Conservation (phyloP, 2,329 filamentous ascomycete species). For the Penicillium sp. region DNA sequence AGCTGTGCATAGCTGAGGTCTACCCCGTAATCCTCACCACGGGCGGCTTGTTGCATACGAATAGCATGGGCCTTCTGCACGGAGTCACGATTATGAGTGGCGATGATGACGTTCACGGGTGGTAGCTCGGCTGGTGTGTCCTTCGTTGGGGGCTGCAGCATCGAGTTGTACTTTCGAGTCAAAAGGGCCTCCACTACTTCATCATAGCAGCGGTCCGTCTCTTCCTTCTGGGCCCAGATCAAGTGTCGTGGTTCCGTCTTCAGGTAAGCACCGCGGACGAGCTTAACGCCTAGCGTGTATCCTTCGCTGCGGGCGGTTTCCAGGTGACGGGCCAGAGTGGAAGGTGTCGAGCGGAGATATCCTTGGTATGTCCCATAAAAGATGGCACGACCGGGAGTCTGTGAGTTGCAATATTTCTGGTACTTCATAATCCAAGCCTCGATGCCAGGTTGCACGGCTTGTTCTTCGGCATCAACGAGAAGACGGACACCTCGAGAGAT, state of each 20-base stretch:
- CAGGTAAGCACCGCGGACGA: slow-evolving; percentile 52
- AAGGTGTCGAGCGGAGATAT: slow-evolving; percentile 47
- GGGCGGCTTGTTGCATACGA: slow-evolving; percentile 42
- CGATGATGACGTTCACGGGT: slow-evolving; percentile 50
- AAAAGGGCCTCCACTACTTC: slow-evolving; percentile 51
- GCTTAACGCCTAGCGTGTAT: slow-evolving; percentile 49
- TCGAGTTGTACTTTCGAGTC: slow-evolving; percentile 53
- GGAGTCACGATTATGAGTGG: slow-evolving; percentile 54
- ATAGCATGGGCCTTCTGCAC: slow-evolving; percentile 48
- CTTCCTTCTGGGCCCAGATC: slow-evolving; percentile 45
- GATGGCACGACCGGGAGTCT: slow-evolving; percentile 46
- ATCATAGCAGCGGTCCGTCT: slow-evolving; percentile 51
- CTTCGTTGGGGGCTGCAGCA: slow-evolving; percentile 45
- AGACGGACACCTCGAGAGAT: slow-evolving; percentile 42
- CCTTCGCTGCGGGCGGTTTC: slow-evolving; percentile 42
- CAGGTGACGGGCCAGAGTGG: slow-evolving; percentile 44
- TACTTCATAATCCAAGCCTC: slow-evolving; percentile 50
- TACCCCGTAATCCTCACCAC: slow-evolving; percentile 38
- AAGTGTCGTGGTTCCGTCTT: slow-evolving; percentile 43
- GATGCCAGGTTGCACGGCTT: slow-evolving; percentile 48
- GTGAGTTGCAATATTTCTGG: slow-evolving; percentile 49
- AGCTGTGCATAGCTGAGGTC: slow-evolving; percentile 67
- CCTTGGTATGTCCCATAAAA: slow-evolving; percentile 51
- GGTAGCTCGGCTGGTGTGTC: slow-evolving; percentile 35
- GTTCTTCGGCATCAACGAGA: slow-evolving; percentile 52